Percentiles rank a stretch among this genome's conserved stretches.
These are phyloP conservation scores for Yamadazyma spencermartinsiae DNA, from an alignment of 1,139 yeast species.

Conservation along the genomic window DNA sequence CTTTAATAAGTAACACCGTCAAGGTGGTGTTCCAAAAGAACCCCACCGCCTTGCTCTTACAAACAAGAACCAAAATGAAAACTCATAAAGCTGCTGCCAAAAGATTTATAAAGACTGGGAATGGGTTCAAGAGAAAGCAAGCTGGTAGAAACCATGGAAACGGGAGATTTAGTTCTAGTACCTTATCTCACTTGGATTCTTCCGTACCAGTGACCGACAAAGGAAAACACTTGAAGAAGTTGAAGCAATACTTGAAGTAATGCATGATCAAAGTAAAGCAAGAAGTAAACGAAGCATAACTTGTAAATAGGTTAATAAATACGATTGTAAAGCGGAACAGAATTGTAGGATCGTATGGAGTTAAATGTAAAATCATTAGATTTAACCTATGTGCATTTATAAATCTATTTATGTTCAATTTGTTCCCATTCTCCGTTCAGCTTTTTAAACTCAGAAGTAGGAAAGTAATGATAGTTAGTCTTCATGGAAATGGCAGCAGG, in stretches of 20 bases:
- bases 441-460: slow-evolving; percentile 68
- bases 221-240: slow-evolving; percentile 55
- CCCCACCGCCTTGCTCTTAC: slow-evolving; percentile 28
- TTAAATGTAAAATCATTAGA: not conserved
- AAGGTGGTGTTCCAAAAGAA: slow-evolving; percentile 21
- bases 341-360: no score
- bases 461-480: slow-evolving; percentile 89
- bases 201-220: slow-evolving; percentile 55
- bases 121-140: slow-evolving; percentile 54
- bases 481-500: slow-evolving; percentile 85
- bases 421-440: slow-evolving; percentile 54
- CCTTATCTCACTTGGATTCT: slow-evolving; percentile 63
- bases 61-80: slow-evolving; percentile 54
- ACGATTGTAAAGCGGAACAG: no score
- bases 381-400: not conserved
- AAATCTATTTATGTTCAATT: slow-evolving; percentile 21
- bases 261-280: no score
- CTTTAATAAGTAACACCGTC: slow-evolving; percentile 15
- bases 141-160: slow-evolving; percentile 94
- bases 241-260: slow-evolving; percentile 12
- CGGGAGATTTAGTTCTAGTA: slow-evolving; percentile 76
- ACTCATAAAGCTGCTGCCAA: slow-evolving; percentile 79
- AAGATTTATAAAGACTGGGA: slow-evolving; percentile 73
- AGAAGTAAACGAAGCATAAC: no score
- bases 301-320: slow-evolving; percentile 10